Evolutionary conservation across 2,329 filamentous ascomycete species (phyloP).

Genomic region (Penicillium psychrosexuale): DNA sequence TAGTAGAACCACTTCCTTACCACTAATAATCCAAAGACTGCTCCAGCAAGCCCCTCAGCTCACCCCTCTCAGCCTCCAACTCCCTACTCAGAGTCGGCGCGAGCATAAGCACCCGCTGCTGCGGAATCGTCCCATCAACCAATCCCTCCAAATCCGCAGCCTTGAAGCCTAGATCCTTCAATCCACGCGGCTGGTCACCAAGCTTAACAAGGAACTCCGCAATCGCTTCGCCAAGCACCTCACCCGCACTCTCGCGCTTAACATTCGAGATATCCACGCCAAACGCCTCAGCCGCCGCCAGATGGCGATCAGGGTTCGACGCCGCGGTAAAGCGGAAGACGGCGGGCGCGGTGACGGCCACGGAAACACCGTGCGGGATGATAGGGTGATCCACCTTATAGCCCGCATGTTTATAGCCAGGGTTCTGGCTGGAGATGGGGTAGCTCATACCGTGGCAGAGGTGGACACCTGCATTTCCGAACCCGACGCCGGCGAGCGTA

Average conservation of each 20-base stretch:
- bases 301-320: constrained; percentile 87
- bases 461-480: constrained; percentile 96
- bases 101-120: constrained; percentile 84
- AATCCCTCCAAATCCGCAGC: constrained; percentile 71
- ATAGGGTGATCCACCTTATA: constrained; percentile 74
- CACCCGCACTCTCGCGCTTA: constrained; percentile 84
- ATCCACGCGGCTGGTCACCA: constrained; percentile 84
- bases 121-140: constrained; percentile 92
- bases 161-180: constrained; percentile 80
- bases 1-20: not conserved
- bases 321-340: constrained; percentile 92
- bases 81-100: constrained; percentile 76
- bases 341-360: constrained; percentile 87
- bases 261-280: constrained; percentile 85
- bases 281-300: constrained; percentile 84
- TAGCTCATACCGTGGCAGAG: constrained; percentile 92
- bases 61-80: constrained; percentile 66
- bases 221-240: constrained; percentile 80
- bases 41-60: constrained; percentile 68
- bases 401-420: constrained; percentile 82
- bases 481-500: constrained; percentile 90
- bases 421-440: constrained; percentile 93
- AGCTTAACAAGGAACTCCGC: constrained; percentile 75
- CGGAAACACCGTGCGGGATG: constrained; percentile 93
- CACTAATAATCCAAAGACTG: constrained; percentile 53